Conservation (phyloP, 148 eudicot species). For the Rhododendron griersonianum region DNA sequence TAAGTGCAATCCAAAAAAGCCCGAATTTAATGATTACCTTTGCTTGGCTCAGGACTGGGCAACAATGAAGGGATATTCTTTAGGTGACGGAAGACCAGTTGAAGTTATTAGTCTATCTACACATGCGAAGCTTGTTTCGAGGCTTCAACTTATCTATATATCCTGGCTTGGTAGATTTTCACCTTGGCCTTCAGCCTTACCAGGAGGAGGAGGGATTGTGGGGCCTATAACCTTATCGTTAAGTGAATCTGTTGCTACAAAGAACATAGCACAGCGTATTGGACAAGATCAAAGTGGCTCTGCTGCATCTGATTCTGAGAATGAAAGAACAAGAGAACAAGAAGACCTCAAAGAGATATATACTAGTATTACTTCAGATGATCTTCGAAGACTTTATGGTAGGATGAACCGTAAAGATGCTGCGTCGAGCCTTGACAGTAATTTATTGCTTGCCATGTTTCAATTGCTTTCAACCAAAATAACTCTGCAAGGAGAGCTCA, state of each 20-base stretch:
- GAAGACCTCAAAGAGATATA: too few relatives aligned
- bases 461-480: neutral
- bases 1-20: neutral
- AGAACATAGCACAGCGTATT: conserved; percentile 14
- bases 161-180: neutral
- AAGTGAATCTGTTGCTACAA: neutral
- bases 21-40: neutral
- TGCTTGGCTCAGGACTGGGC: neutral
- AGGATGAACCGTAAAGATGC: neutral
- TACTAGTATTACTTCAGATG: too few relatives aligned
- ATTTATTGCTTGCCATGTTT: neutral
- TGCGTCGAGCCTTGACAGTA: neutral
- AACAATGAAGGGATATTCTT: neutral
- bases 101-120: neutral
- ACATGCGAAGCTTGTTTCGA: neutral
- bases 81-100: neutral
- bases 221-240: neutral
- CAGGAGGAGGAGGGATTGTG: neutral
- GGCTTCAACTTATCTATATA: neutral
- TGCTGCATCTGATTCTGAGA: conserved; percentile 2
- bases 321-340: too few relatives aligned
- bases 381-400: too few relatives aligned
- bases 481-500: neutral
- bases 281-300: conserved; percentile 18
- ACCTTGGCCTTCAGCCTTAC: neutral